Evolutionary conservation across 2,329 filamentous ascomycete species (phyloP), one percentile per base, ranked within the genome.

Genomic region (Aspergillus unguis): DNA sequence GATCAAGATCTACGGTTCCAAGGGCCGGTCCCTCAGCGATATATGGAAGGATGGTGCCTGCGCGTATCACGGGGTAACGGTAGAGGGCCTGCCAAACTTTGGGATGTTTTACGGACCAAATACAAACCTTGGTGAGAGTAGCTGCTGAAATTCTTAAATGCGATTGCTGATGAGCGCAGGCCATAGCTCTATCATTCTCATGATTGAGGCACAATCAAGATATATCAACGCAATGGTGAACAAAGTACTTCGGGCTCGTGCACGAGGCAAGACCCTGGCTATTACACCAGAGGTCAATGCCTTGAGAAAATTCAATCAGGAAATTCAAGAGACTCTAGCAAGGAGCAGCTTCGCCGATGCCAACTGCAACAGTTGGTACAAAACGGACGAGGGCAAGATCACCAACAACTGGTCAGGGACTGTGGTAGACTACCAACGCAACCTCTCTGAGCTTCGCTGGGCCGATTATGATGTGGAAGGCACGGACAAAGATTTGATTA

Each of bases 41-140:
- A 72, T 83, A 10, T 85, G 82, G 82, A 65, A 68, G 26, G 64
- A 70, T 4, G 80, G 80, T 4, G 77, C 80, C 0, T 67, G 62
- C 27, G 81, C 80, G 9, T 73, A 77, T 7, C 74, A 79, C 53
- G 79, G 81, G 43, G 74, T 79, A 2, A 75, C 74, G 0, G 76
- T 82, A 4, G 75, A 79, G 48, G 70, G 71, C 5, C 67, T 83
- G 40, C 80, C 79, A 3, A 83, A 83, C 53, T 82, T 82, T 58
- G 78, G 70, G 44, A 80, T 82, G 74, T 72, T 83, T 44, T 83
- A 83, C 64, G 81, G 81, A 0, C 81, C 80, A 3, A 84, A 82
- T 62, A 83, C 79, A 1, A 80, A 78, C 48, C 69, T 78, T 1
- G 66, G 65, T 68, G 6, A 51, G 64, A 31, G 8, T 2, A 7